phyloP scores from a whole-genome alignment of 352 stramenopile genomes.

The Globisporangium cystogenes region DNA sequence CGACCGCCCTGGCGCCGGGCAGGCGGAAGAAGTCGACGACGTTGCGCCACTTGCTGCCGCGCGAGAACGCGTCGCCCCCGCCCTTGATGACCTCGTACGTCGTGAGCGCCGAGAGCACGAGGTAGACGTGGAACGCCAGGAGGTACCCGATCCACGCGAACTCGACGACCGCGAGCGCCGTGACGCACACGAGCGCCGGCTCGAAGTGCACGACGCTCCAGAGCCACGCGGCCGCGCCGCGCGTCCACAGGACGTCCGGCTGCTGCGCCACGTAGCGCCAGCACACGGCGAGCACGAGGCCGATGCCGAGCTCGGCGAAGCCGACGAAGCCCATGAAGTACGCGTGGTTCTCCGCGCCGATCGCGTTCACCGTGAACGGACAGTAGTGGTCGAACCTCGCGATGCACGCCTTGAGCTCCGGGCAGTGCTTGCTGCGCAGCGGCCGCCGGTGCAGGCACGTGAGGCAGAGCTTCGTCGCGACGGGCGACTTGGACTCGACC shows the following conservation, averaged over 20 bases:
- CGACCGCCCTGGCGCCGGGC: constrained; percentile 22
- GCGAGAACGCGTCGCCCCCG: constrained; percentile 58
- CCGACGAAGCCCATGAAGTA: constrained; percentile 93
- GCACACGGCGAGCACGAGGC: constrained; percentile 35
- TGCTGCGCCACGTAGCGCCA: constrained; percentile 27
- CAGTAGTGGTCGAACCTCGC: constrained; percentile 85
- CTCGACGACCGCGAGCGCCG: constrained; percentile 47
- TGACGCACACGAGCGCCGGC: constrained; percentile 46
- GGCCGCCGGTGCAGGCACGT: constrained; percentile 73
- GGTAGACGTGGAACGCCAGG: constrained; percentile 59
- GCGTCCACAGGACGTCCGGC: constrained; percentile 14
- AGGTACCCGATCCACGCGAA: constrained; percentile 73
- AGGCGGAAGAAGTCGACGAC: constrained; percentile 57
- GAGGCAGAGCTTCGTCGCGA: constrained; percentile 70
- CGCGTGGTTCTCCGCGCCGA: constrained; percentile 93
- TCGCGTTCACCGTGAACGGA: constrained; percentile 89
- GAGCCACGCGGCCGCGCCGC: constrained; percentile 19
- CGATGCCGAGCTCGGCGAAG: constrained; percentile 53
- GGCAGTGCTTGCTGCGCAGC: constrained; percentile 73
- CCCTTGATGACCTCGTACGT: constrained; percentile 80
- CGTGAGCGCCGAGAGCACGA: constrained; percentile 50
- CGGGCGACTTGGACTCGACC: constrained; percentile 69
- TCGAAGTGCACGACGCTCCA: constrained; percentile 61
- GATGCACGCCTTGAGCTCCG: constrained; percentile 73
- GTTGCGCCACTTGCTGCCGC: constrained; percentile 44